phyloP scores from a whole-genome alignment of 257 asterid species.

The Dorcoceras hygrometricum region DNA sequence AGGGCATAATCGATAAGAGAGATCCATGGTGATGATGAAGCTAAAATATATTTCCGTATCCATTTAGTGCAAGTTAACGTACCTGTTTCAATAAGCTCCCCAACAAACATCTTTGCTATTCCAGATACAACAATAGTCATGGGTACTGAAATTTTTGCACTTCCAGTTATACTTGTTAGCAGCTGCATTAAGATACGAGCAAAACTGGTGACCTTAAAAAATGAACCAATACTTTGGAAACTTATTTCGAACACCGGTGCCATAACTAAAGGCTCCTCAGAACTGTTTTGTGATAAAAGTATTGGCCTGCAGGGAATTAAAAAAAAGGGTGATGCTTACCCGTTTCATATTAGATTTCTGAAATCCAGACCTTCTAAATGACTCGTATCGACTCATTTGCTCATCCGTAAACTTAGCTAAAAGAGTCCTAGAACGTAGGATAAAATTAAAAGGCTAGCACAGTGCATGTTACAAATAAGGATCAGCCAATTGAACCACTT shows the following conservation, averaged over 20 bases:
- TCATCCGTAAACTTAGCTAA: conserved; percentile 78
- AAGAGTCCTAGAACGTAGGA: conserved; percentile 33
- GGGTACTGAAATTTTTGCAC: conserved; percentile 69
- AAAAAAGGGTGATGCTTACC: neutral
- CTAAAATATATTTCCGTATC: neutral
- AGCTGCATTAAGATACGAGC: conserved; percentile 41
- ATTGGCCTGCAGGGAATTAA: neutral
- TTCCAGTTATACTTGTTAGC: conserved; percentile 68
- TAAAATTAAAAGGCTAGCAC: conserved; percentile 2
- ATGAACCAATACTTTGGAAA: neutral
- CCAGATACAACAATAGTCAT: conserved; percentile 86
- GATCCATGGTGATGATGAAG: neutral
- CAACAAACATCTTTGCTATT: conserved; percentile 87
- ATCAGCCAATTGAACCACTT: neutral
- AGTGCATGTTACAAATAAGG: neutral
- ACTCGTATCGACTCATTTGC: conserved; percentile 53
- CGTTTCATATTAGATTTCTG: neutral
- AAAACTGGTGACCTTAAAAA: neutral
- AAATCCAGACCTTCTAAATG: neutral
- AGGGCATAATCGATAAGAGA: neutral
- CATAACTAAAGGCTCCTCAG: neutral
- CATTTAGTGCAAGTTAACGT: neutral
- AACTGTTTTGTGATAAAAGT: neutral
- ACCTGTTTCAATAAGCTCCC: conserved; percentile 84
- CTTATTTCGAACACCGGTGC: neutral